Conservation (phyloP, 345 rosid genomes). For the Sonneratia alba region DNA sequence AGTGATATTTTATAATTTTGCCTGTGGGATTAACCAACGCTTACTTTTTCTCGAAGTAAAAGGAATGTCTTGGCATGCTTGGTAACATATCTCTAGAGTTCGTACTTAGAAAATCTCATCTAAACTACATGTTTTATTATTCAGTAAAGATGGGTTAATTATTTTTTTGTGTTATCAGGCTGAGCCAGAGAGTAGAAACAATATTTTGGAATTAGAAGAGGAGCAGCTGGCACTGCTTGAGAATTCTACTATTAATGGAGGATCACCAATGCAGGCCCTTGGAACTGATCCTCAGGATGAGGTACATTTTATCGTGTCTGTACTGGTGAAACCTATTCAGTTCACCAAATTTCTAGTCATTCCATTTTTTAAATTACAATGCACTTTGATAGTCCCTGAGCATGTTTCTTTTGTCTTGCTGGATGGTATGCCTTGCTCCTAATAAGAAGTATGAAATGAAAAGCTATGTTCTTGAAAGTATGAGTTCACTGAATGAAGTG, state of each 20-base stretch:
- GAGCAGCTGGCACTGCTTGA: neutral
- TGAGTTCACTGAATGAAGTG: neutral
- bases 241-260: neutral
- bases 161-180: neutral
- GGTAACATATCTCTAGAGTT: neutral
- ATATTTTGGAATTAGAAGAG: neutral
- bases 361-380: neutral
- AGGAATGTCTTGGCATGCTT: neutral
- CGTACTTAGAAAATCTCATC: neutral
- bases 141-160: neutral
- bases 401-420: neutral
- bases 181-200: neutral
- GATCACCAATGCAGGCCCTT: neutral
- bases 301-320: neutral
- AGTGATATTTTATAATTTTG: neutral
- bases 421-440: neutral
- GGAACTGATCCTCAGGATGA: neutral
- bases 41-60: neutral
- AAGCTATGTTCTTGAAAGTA: neutral
- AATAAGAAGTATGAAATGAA: neutral
- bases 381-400: neutral
- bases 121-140: neutral
- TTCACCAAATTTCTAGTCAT: neutral
- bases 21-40: neutral
- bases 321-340: neutral